These are phyloP conservation scores for Paramicrosporidium saccamoebae DNA, from an alignment of 371 early-diverging fungal genomes.

Conservation along the genomic window DNA sequence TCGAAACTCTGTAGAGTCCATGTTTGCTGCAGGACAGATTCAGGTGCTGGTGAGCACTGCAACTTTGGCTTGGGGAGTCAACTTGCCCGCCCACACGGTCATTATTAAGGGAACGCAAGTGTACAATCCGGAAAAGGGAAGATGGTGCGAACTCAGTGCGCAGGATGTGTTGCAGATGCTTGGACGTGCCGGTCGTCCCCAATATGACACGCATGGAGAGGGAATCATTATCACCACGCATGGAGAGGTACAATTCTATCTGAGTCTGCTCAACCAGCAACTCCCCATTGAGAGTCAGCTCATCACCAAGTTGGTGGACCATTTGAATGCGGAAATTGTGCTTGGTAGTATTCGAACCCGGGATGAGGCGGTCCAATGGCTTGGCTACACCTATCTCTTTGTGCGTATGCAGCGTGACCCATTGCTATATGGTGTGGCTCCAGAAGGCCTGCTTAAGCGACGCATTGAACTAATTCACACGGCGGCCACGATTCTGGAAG, in stretches of 20 bases:
- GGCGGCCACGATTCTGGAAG: slow-evolving; percentile 49
- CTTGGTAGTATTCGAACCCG: slow-evolving; percentile 58
- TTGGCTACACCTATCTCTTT: slow-evolving; percentile 84
- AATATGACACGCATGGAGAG: slow-evolving; percentile 84
- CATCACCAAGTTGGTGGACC: slow-evolving; percentile 50
- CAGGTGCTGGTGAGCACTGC: slow-evolving; percentile 90
- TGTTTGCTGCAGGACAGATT: slow-evolving; percentile 67
- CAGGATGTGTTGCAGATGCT: slow-evolving; percentile 95
- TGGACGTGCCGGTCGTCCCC: slow-evolving; percentile 98
- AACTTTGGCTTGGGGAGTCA: slow-evolving; percentile 99
- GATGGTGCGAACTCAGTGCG: slow-evolving; percentile 66
- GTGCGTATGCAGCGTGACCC: slow-evolving; percentile 80
- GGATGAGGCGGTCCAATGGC: slow-evolving; percentile 81
- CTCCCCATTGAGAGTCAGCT: slow-evolving; percentile 92
- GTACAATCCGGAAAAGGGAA: slow-evolving; percentile 75
- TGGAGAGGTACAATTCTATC: slow-evolving; percentile 64
- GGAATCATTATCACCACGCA: slow-evolving; percentile 89
- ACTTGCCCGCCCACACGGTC: slow-evolving; percentile 95
- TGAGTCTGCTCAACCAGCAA: slow-evolving; percentile 70
- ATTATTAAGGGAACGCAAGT: slow-evolving; percentile 96
- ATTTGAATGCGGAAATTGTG: slow-evolving; percentile 89
- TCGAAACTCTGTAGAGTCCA: slow-evolving; percentile 70
- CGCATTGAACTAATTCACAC: slow-evolving; percentile 62
- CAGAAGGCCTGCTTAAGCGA: slow-evolving; percentile 20
- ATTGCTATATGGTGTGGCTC: slow-evolving; percentile 29